phyloP scores from a whole-genome alignment of 495 filamentous ascomycete genomes.

The Viridothelium virens region DNA sequence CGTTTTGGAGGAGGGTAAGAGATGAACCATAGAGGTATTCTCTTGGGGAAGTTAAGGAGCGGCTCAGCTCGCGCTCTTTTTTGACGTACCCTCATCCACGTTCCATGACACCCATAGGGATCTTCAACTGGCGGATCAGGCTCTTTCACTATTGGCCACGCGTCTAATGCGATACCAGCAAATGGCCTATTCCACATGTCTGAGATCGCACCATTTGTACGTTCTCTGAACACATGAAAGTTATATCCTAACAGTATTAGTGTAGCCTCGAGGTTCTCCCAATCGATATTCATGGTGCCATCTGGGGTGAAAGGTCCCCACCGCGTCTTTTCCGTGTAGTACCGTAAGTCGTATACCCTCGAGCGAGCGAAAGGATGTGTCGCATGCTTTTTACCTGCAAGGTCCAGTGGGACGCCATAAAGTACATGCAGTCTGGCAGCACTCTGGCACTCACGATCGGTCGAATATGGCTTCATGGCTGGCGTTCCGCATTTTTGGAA shows the following conservation, averaged over 20 bases:
- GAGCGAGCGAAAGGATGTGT: conserved; percentile 50
- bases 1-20: not conserved
- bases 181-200: conserved; percentile 48
- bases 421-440: conserved; percentile 57
- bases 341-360: conserved; percentile 57
- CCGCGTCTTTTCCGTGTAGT: conserved; percentile 46
- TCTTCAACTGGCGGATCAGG: conserved; percentile 43
- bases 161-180: conserved; percentile 42
- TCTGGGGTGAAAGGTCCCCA: conserved; percentile 60
- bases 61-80: not conserved
- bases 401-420: conserved; percentile 46
- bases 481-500: conserved; percentile 40
- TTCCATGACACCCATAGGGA: conserved; percentile 53
- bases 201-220: conserved; percentile 37
- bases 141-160: conserved; percentile 13
- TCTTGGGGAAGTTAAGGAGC: not conserved
- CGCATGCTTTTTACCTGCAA: conserved; percentile 26
- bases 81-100: conserved; percentile 46
- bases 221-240: conserved; percentile 40
- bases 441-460: conserved; percentile 40
- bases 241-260: conserved; percentile 54
- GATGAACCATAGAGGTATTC: too few relatives aligned
- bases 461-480: conserved; percentile 21
- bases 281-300: conserved; percentile 48
- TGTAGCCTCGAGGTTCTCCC: conserved; percentile 63